Evolutionary conservation across 2,329 filamentous ascomycete genomes (phyloP).

Genomic region (Clonostachys rosea): DNA sequence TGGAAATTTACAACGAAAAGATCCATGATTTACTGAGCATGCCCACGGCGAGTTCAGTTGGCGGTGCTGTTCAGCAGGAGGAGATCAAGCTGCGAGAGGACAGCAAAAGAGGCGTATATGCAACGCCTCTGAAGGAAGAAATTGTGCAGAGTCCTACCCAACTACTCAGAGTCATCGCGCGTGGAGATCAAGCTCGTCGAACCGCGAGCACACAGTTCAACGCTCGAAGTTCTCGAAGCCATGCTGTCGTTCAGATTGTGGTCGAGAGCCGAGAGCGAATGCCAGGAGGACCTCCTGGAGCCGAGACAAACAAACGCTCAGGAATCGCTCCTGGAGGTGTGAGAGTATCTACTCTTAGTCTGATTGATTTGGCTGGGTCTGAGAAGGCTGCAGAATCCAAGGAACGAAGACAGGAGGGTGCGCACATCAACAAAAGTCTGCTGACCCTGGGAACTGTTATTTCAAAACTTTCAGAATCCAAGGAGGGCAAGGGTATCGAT

Average conservation of each 20-base stretch:
- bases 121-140: conserved; percentile 92
- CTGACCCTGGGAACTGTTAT: conserved; percentile 95
- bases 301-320: conserved; percentile 59
- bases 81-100: conserved; percentile 98
- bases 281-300: conserved; percentile 38
- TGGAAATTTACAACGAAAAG: conserved; percentile 98
- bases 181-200: conserved; percentile 84
- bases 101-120: conserved; percentile 93
- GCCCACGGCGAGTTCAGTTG: conserved; percentile 52
- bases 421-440: conserved; percentile 97
- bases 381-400: conserved; percentile 95
- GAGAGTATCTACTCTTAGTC: conserved; percentile 86
- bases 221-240: conserved; percentile 90
- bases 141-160: conserved; percentile 98
- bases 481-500: conserved; percentile 66
- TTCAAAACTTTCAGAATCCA: conserved; percentile 82
- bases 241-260: conserved; percentile 97
- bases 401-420: conserved; percentile 88
- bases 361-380: conserved; percentile 95
- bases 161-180: conserved; percentile 86
- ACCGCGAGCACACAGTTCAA: conserved; percentile 98
- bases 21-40: conserved; percentile 91
- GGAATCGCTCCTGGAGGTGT: conserved; percentile 80
- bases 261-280: conserved; percentile 91
- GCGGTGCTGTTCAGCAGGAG: conserved; percentile 60